Conservation (phyloP, 768 basidiomycete species). For the Hypholoma fasciculare region DNA sequence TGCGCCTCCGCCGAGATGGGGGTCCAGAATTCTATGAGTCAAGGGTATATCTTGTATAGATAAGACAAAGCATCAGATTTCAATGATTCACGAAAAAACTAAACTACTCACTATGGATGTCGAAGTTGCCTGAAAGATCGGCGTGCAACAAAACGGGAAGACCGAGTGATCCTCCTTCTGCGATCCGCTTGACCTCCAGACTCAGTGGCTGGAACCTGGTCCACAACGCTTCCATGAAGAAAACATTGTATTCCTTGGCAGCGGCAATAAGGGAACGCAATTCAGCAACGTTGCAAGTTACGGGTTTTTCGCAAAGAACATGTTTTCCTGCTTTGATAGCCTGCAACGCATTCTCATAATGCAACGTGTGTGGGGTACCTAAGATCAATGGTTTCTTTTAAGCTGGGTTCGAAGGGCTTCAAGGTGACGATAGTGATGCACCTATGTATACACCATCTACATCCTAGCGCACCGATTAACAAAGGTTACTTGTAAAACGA, state of each 20-base stretch:
- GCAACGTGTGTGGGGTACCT: slow-evolving; percentile 86
- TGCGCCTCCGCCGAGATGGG: slow-evolving; percentile 78
- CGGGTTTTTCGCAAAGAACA: slow-evolving; percentile 88
- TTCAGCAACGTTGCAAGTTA: slow-evolving; percentile 77
- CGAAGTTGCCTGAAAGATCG: slow-evolving; percentile 73
- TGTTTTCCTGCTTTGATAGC: slow-evolving; percentile 81
- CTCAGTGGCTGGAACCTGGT: slow-evolving; percentile 78
- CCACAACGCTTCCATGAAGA: slow-evolving; percentile 94
- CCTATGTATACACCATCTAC: slow-evolving; percentile 80
- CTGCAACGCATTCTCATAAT: slow-evolving; percentile 75
- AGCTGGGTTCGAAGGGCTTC: no score
- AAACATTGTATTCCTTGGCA: slow-evolving; percentile 77
- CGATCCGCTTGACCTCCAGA: slow-evolving; percentile 61
- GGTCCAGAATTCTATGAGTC: slow-evolving; percentile 78
- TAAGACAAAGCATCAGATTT: not conserved
- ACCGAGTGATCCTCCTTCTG: slow-evolving; percentile 65
- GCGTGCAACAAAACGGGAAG: slow-evolving; percentile 68
- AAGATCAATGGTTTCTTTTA: no score
- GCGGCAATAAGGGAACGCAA: slow-evolving; percentile 69
- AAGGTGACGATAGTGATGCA: slow-evolving; percentile 19
- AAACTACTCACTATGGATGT: slow-evolving; percentile 55
- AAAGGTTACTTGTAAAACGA: slow-evolving; percentile 41
- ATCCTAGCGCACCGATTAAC: slow-evolving; percentile 49
- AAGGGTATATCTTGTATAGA: slow-evolving; percentile 52
- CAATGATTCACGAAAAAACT: not conserved